Conservation (phyloP, 2,329 filamentous ascomycete genomes). For the Aureobasidium sp. region DNA sequence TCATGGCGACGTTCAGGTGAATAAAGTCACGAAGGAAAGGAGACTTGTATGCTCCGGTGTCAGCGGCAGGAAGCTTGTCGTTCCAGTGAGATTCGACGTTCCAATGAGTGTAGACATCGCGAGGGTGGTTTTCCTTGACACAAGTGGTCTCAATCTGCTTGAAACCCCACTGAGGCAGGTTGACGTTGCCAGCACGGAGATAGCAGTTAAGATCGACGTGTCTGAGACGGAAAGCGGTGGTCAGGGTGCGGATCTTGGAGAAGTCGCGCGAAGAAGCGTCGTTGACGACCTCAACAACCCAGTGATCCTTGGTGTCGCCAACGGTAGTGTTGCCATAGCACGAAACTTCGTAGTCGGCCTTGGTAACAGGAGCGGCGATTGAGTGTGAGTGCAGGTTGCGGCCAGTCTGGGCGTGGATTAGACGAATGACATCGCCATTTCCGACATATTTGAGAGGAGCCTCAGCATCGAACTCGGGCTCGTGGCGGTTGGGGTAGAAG, state of each 20-base stretch:
- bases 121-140: constrained; percentile 83
- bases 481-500: constrained; percentile 85
- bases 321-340: constrained; percentile 93
- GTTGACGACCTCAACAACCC: constrained; percentile 83
- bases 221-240: constrained; percentile 82
- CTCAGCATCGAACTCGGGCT: constrained; percentile 65
- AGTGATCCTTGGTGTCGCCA: constrained; percentile 96
- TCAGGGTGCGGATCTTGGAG: constrained; percentile 81
- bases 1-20: constrained; percentile 98
- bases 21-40: constrained; percentile 97
- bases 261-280: constrained; percentile 83
- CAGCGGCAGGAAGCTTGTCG: constrained; percentile 79
- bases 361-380: constrained; percentile 80
- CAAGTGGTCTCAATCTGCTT: constrained; percentile 99
- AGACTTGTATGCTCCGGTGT: constrained; percentile 89
- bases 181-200: constrained; percentile 88
- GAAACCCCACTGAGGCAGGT: constrained; percentile 98
- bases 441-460: constrained; percentile 65
- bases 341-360: constrained; percentile 87
- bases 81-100: constrained; percentile 95
- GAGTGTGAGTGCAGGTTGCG: constrained; percentile 95
- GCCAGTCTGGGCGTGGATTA: constrained; percentile 91
- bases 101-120: constrained; percentile 96
- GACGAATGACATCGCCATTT: constrained; percentile 70
- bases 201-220: constrained; percentile 84